Base-by-base conservation (phyloP, 768 basidiomycete genomes). In the Boletales sp. region DNA sequence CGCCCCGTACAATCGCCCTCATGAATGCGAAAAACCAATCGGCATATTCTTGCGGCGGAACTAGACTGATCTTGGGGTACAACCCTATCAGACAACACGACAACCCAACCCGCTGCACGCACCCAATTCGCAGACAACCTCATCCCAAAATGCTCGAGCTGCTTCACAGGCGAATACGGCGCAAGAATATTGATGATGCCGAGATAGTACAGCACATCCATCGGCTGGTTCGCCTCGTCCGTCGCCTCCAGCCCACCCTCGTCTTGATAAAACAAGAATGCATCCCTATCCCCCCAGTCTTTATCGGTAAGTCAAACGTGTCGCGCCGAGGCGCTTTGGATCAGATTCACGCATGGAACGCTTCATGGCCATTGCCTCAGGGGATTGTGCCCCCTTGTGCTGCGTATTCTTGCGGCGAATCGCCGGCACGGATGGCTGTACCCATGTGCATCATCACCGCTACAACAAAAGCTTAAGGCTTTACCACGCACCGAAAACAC, bases 131-230 rank as follows among this genome's bases (percentile, higher is more conserved):
- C 86, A 12, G 77, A 78, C 59, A 97, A 67, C 24, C 93, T 90
- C 72, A 95, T 95, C 90, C 92, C 97, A 50, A 91, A 74, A 68
- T 90, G 86, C 69, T 99, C 97, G 17, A 86, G 47, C 65, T 81
- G 82, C 77, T 99, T 99, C 52, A 79, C 58, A 17, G 66, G 57
- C 18, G 76, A 80, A 66, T 91, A 99, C 2, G 94, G 95, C 24
- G 97, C 98, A 51, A 94, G 72, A 55, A 97, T 98, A 69, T 99
- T 97, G 62, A 99, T 99, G 47, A 98, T 81, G 19, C 97, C 95
- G 9, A 97, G 74, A 67, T 97, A 97, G 68, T 95, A 97, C 48
- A 97, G 87, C 41, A 81, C 82, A 55, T 87, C 85, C 69, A 86
- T 68, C 2, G 75, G 68, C 17, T 79, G 75, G 66, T 98, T 95